phyloP scores from a whole-genome alignment of 2,329 filamentous ascomycete genomes.

The Clonostachys chloroleuca region DNA sequence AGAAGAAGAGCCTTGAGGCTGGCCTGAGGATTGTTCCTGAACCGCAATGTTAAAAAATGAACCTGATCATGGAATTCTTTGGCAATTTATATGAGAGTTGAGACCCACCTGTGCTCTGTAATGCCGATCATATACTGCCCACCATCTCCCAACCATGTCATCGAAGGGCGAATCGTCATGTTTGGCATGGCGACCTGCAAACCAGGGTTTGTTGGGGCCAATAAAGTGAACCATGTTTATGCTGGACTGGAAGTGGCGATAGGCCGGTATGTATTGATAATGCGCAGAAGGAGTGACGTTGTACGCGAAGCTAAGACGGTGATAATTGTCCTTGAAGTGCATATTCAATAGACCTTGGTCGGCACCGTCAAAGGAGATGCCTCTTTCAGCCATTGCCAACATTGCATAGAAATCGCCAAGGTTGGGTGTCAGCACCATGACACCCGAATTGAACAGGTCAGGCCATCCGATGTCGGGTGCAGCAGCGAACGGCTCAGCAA shows the following conservation, averaged over 20 bases:
- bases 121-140: slow-evolving; percentile 89
- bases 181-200: slow-evolving; percentile 51
- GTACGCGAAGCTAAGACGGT: slow-evolving; percentile 90
- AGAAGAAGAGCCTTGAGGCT: slow-evolving; percentile 7
- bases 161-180: slow-evolving; percentile 64
- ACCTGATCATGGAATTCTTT: too few relatives aligned
- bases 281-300: slow-evolving; percentile 96
- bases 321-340: slow-evolving; percentile 80
- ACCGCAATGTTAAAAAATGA: not conserved
- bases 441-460: slow-evolving; percentile 95
- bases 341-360: slow-evolving; percentile 95
- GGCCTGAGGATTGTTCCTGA: not conserved
- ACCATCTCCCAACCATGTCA: slow-evolving; percentile 85
- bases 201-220: slow-evolving; percentile 87
- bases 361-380: slow-evolving; percentile 93
- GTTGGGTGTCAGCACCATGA: slow-evolving; percentile 87
- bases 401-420: slow-evolving; percentile 85
- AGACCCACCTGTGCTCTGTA: slow-evolving; percentile 51
- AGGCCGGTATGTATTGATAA: slow-evolving; percentile 96
- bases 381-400: slow-evolving; percentile 75
- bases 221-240: slow-evolving; percentile 96
- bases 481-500: slow-evolving; percentile 57
- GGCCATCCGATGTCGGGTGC: slow-evolving; percentile 97
- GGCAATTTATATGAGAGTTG: not conserved
- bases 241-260: slow-evolving; percentile 83